These are phyloP conservation scores for Vigna reflexopilosa DNA, from an alignment of 306 rosid genomes.

Conservation along the genomic window DNA sequence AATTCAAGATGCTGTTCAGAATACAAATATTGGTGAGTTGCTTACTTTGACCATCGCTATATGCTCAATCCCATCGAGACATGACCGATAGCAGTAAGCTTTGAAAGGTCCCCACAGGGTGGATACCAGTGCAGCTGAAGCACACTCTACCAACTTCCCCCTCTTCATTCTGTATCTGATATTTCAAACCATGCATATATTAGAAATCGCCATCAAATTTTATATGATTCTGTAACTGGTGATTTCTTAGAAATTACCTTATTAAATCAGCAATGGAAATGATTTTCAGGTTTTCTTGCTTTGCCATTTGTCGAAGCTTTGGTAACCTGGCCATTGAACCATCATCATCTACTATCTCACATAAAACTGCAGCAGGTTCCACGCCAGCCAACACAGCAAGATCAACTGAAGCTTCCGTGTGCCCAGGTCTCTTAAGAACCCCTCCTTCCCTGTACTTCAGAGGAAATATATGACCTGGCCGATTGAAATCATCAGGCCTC, in stretches of 20 bases:
- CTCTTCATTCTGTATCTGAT: slow-evolving; percentile 77
- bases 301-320: slow-evolving; percentile 62
- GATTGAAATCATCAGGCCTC: slow-evolving; percentile 67
- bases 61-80: slow-evolving; percentile 77
- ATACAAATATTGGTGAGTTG: neutral
- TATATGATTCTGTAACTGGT: slow-evolving; percentile 6
- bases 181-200: slow-evolving; percentile 30
- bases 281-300: slow-evolving; percentile 64
- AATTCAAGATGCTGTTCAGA: neutral
- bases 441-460: slow-evolving; percentile 50
- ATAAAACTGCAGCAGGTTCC: slow-evolving; percentile 66
- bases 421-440: slow-evolving; percentile 80
- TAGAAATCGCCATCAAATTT: neutral
- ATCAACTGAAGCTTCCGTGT: slow-evolving; percentile 80
- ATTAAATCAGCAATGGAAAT: slow-evolving; percentile 77
- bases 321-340: slow-evolving; percentile 90
- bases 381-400: slow-evolving; percentile 75
- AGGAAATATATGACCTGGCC: slow-evolving; percentile 72
- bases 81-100: slow-evolving; percentile 66
- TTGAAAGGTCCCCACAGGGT: slow-evolving; percentile 79
- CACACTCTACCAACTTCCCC: slow-evolving; percentile 59
- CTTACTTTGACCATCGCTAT: slow-evolving; percentile 85
- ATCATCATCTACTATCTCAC: slow-evolving; percentile 83
- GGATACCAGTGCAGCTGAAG: slow-evolving; percentile 63
- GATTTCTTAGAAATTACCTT: slow-evolving; percentile 48